Conservation (phyloP, 2,329 filamentous ascomycete genomes). For the Apiospora phragmitis region DNA sequence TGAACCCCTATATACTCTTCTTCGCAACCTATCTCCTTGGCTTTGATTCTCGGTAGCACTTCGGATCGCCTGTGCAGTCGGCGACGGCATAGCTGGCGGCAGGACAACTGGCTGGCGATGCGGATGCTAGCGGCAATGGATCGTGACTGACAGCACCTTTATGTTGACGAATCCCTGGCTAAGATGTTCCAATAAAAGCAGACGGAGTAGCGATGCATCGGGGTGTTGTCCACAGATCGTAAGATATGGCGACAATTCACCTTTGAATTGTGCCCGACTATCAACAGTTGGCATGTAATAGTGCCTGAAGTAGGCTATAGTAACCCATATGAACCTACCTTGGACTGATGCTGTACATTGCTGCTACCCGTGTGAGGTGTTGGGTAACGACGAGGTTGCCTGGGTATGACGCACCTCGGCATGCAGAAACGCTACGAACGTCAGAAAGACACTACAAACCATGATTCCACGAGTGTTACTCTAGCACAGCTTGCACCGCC, state of each 20-base stretch:
- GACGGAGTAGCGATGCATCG: too few relatives aligned
- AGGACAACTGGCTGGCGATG: background rate
- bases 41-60: too few relatives aligned
- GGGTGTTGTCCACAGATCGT: too few relatives aligned
- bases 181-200: background rate
- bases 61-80: background rate
- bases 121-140: background rate
- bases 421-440: background rate
- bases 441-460: background rate
- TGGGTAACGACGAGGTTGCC: background rate
- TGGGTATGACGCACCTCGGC: background rate
- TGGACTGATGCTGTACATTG: background rate
- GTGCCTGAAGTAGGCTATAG: background rate
- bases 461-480: too few relatives aligned
- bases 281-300: background rate
- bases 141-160: background rate
- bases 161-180: background rate
- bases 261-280: background rate
- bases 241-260: too few relatives aligned
- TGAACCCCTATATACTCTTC: too few relatives aligned
- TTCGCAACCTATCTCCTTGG: too few relatives aligned
- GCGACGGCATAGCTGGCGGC: background rate
- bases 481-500: accelerated
- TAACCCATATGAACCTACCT: background rate
- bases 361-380: background rate